phyloP scores from a whole-genome alignment of 805 yeast species.

The Yamadazyma sp. region DNA sequence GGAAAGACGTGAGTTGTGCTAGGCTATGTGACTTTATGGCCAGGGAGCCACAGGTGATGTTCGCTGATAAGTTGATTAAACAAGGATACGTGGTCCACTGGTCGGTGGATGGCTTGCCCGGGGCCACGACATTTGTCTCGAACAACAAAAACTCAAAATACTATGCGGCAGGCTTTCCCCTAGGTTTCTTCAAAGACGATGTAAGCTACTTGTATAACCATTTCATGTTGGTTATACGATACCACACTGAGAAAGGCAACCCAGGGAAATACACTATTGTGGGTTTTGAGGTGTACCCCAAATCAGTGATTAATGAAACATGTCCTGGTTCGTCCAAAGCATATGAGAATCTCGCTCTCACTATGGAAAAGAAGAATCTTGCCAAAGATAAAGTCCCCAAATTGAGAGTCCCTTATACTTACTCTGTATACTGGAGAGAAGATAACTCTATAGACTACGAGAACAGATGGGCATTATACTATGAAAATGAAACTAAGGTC shows the following conservation, averaged over 20 bases:
- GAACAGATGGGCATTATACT: constrained; percentile 72
- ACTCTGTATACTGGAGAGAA: constrained; percentile 87
- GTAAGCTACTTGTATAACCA: constrained; percentile 70
- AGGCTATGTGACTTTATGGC: constrained; percentile 69
- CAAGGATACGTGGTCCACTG: constrained; percentile 80
- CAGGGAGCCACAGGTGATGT: constrained; percentile 46
- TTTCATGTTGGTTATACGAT: constrained; percentile 75
- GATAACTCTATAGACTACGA: constrained; percentile 64
- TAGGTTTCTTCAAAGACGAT: constrained; percentile 67
- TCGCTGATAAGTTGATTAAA: constrained; percentile 61
- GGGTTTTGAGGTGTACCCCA: constrained; percentile 89
- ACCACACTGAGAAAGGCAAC: constrained; percentile 48
- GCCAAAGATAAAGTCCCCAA: constrained; percentile 23
- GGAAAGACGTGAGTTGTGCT: constrained; percentile 63
- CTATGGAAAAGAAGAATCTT: constrained; percentile 36
- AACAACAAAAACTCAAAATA: constrained; percentile 60
- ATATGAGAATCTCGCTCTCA: constrained; percentile 56
- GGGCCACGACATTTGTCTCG: constrained; percentile 77
- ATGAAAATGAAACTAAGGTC: constrained; percentile 51
- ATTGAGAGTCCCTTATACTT: constrained; percentile 70
- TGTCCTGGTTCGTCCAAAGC: constrained; percentile 76
- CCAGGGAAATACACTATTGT: constrained; percentile 58
- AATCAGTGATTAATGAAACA: constrained; percentile 61
- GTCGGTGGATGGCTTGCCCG: constrained; percentile 81
- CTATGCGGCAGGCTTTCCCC: constrained; percentile 83